Evolutionary conservation across 2,329 filamentous ascomycete species (phyloP), one percentile per base, ranked within the genome.

Genomic region (Tothia fuscella): DNA sequence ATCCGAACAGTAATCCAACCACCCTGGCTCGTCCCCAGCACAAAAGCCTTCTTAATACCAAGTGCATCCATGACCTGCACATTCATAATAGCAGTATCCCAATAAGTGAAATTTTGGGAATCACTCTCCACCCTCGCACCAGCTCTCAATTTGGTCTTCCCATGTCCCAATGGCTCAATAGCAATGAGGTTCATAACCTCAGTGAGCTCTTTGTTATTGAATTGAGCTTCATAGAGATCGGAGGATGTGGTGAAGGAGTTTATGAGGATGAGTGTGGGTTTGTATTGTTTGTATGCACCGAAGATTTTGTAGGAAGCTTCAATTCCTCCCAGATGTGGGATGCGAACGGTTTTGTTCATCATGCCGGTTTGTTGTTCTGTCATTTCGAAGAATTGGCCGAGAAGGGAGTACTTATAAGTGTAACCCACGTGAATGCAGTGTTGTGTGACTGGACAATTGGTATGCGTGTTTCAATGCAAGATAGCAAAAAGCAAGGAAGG

Each of bases 21-120:
- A 0, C 70, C 70, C 50, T 74, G 70, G 44, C 65, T 70, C 2
- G 68, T 72, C 0, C 70, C 69, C 16, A 71, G 53, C 0, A 61
- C 64, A 46, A 70, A 70, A 0, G 61, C 61, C 47, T 62, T 64
- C 12, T 60, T 48, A 14, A 71, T 61, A 0, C 57, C 56, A 6
- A 71, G 44, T 2, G 49, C 51, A 19, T 62, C 56, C 45, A 65
- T 50, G 4, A 63, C 61, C 47, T 63, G 58, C 10, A 65, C 20
- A 38, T 59, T 60, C 59, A 64, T 71, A 41, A 63, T 59, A 2
- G 68, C 68, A 0, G 67, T 64, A 49, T 72, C 69, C 71, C 70
- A 74, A 50, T 74, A 74, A 5, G 69, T 74, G 49, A 62, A 74
- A 35, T 70, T 59, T 44, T 68, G 62, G n/a, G n/a, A n/a, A n/a